These are phyloP conservation scores for Camillea tinctor DNA, from an alignment of 2,329 filamentous ascomycete genomes.

Conservation along the genomic window DNA sequence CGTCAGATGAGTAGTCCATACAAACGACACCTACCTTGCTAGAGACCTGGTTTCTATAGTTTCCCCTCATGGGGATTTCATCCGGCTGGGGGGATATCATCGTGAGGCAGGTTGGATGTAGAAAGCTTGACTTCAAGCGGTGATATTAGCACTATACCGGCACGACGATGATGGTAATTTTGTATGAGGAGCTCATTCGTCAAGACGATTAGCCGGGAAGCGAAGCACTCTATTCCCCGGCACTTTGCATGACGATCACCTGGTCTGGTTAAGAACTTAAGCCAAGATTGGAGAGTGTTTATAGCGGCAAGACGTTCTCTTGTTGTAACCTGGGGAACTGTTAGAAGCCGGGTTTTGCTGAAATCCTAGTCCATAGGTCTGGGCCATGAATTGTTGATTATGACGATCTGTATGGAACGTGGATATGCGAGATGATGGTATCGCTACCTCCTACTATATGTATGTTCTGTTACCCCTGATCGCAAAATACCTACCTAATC, in stretches of 20 bases:
- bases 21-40: conserved; percentile 1
- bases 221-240: conserved; percentile 16
- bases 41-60: neutral
- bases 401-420: neutral
- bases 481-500: too few species aligned
- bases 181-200: conserved; percentile 19
- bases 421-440: too few species aligned
- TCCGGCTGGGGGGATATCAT: neutral
- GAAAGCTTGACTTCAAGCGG: conserved; percentile 13
- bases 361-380: neutral
- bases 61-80: conserved; percentile 1
- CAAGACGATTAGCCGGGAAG: conserved; percentile 27
- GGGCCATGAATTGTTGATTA: too few species aligned
- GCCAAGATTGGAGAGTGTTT: neutral
- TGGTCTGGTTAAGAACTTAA: neutral
- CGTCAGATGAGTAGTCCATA: neutral
- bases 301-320: neutral
- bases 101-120: conserved; percentile 2
- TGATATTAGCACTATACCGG: conserved; percentile 15
- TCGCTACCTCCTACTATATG: too few species aligned
- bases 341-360: neutral
- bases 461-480: too few species aligned
- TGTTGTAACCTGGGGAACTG: neutral
- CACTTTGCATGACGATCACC: conserved; percentile 12
- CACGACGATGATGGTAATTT: conserved; percentile 12